Percentiles rank a stretch among this genome's conserved stretches.
Conservation (phyloP, 2,329 filamentous ascomycete species). For the Aspergillus sp. region DNA sequence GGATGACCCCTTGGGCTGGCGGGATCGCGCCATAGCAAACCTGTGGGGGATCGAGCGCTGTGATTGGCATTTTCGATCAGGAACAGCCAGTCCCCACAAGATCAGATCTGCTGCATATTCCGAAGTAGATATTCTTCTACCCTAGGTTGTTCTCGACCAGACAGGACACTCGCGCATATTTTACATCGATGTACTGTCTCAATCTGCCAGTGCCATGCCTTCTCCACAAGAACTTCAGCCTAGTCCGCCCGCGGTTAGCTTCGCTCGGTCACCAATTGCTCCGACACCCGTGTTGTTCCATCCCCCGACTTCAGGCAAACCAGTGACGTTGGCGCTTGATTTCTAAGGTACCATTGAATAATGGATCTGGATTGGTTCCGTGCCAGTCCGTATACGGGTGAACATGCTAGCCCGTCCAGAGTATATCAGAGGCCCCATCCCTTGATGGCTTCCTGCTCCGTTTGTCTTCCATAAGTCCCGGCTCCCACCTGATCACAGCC, state of each 20-base stretch:
- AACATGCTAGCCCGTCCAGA: not conserved
- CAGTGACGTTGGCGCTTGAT: slow-evolving; percentile 6
- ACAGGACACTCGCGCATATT: not conserved
- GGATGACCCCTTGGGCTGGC: not conserved
- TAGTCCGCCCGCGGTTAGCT: not conserved
- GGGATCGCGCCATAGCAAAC: slow-evolving; percentile 11
- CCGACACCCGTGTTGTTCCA: slow-evolving; percentile 10
- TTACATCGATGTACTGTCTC: not conserved
- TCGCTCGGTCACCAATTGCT: not conserved
- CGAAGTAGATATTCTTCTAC: not conserved
- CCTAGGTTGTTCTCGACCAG: not conserved
- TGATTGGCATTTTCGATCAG: slow-evolving; percentile 5
- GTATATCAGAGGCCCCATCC: slow-evolving; percentile 1
- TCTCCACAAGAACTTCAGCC: not conserved
- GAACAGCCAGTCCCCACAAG: not conserved
- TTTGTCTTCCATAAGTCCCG: not conserved
- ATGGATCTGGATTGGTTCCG: not conserved
- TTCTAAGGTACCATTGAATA: not conserved
- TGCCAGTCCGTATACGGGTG: not conserved
- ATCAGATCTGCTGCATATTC: not conserved
- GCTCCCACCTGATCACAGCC: too few species aligned
- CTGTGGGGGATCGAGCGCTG: not conserved
- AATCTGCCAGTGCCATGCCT: not conserved
- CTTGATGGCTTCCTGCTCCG: not conserved
- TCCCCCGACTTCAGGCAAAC: not conserved